These are phyloP conservation scores for Theobroma cacao DNA, from an alignment of 345 rosid species.

Conservation along the genomic window DNA sequence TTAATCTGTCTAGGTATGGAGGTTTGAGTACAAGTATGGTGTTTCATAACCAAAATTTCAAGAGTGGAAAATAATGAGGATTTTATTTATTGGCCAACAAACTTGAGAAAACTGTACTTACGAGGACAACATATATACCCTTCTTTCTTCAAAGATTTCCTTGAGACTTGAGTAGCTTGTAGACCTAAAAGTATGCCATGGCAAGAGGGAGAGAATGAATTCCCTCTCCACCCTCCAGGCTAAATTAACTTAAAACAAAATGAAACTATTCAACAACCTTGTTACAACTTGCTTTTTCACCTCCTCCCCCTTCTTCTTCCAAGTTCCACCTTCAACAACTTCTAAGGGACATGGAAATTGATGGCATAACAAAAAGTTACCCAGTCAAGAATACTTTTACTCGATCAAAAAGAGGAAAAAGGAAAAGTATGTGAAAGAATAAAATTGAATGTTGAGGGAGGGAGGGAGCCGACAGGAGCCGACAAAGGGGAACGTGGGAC, in stretches of 20 bases:
- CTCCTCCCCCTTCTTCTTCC: no score
- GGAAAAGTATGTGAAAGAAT: background rate
- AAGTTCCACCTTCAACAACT: background rate
- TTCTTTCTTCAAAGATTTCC: background rate
- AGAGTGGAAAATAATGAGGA: background rate
- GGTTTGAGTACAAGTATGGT: background rate
- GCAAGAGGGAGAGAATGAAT: no score
- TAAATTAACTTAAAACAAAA: background rate
- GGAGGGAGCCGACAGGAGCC: conserved; percentile 32
- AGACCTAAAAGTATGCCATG: no score
- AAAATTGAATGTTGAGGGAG: conserved; percentile 4
- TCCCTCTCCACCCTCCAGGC: background rate
- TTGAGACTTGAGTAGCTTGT: background rate
- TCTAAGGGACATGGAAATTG: background rate
- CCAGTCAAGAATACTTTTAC: background rate
- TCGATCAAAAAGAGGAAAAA: background rate
- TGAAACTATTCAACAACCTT: background rate
- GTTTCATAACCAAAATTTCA: background rate
- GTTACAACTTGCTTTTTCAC: background rate
- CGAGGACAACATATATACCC: background rate
- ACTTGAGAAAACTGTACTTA: no score
- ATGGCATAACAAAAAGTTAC: background rate
- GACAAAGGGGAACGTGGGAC: conserved; percentile 36
- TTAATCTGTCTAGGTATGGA: background rate
- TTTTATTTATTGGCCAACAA: no score